Conservation (phyloP, 345 rosid genomes). For the Lenwebbia sp. region DNA sequence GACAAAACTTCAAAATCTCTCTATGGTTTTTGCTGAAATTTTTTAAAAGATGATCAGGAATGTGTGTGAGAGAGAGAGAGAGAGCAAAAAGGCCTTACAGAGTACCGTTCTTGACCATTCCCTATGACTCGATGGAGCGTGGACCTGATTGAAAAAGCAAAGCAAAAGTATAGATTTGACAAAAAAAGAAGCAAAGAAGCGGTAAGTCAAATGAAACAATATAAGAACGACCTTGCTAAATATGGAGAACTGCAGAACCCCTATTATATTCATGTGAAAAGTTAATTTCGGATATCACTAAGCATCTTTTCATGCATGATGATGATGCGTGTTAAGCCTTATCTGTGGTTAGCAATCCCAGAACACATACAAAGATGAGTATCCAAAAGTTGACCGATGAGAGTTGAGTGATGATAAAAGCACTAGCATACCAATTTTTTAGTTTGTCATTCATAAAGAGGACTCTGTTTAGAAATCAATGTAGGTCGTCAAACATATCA, state of each 20-base stretch:
- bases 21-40: not conserved
- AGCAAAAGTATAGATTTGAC: not conserved
- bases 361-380: not conserved
- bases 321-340: not conserved
- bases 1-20: not conserved
- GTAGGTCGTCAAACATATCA: not conserved
- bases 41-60: not conserved
- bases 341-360: not conserved
- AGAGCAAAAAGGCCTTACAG: constrained; percentile 18
- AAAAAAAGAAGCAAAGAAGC: not conserved
- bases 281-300: not conserved
- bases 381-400: not conserved
- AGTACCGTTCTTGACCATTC: constrained; percentile 64
- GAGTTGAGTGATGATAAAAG: not conserved
- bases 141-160: constrained; percentile 35
- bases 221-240: not conserved
- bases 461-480: not conserved
- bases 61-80: not conserved
- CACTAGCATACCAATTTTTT: not conserved
- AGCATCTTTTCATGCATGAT: not conserved
- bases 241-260: not conserved
- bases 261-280: not conserved
- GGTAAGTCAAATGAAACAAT: not conserved
- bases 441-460: not conserved
- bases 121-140: constrained; percentile 79